Conservation (phyloP, 2,329 filamentous ascomycete genomes). For the Aspergillus novoparasiticus region DNA sequence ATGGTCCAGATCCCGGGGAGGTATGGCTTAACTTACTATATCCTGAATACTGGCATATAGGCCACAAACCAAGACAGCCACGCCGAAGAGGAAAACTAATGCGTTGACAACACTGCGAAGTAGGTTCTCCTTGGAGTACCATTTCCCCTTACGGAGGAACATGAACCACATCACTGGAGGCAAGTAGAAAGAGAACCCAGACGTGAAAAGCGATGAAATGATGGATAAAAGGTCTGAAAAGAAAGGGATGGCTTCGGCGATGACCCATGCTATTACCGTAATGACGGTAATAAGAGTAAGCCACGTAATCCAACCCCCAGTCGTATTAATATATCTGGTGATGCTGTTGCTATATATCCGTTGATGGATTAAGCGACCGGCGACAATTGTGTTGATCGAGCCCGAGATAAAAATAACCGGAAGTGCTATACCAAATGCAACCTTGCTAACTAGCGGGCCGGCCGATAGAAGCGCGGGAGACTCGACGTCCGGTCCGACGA, state of each 20-base stretch:
- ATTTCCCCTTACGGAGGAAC: constrained; percentile 22
- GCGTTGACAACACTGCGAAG: neutral
- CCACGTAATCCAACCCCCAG: neutral
- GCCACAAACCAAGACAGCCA: neutral
- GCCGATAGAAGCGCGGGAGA: constrained; percentile 34
- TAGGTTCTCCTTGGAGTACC: constrained; percentile 42
- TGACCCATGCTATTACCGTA: neutral
- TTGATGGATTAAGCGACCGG: neutral
- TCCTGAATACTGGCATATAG: neutral
- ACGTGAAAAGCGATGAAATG: constrained; percentile 70
- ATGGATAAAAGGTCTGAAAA: neutral
- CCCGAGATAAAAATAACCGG: neutral
- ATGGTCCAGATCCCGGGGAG: neutral
- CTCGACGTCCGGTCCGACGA: constrained; percentile 27
- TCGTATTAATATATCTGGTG: neutral
- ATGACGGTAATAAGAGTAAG: neutral
- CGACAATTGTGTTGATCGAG: neutral
- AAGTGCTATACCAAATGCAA: neutral
- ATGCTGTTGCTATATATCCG: neutral
- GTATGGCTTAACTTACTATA: neutral
- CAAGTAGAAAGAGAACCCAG: constrained; percentile 80
- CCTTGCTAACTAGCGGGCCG: constrained; percentile 14
- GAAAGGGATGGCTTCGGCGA: neutral
- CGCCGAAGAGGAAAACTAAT: neutral
- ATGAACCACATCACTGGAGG: constrained; percentile 45